Conservation (phyloP, 495 filamentous ascomycete genomes). For the Cladorrhinum samala region DNA sequence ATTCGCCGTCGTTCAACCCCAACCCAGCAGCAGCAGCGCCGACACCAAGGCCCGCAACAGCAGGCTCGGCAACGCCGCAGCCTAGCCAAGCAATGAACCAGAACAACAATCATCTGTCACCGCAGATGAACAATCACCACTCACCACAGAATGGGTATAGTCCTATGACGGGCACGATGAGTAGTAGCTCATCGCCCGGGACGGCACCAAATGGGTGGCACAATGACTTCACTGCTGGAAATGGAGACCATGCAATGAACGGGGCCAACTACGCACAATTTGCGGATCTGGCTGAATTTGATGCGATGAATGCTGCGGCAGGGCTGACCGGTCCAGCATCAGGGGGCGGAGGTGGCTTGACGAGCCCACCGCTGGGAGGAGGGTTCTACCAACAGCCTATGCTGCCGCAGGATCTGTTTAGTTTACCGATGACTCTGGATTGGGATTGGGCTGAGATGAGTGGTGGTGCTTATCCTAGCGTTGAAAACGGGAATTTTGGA, state of each 20-base stretch:
- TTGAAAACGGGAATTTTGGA: slow-evolving; percentile 46
- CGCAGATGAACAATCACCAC: slow-evolving; percentile 34
- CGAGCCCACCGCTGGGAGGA: slow-evolving; percentile 32
- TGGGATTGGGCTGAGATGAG: slow-evolving; percentile 98
- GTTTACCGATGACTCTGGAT: slow-evolving; percentile 91
- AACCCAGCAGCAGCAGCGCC: slow-evolving; percentile 25
- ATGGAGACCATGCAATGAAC: slow-evolving; percentile 12
- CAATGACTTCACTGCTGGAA: slow-evolving; percentile 18
- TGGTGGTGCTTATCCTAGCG: slow-evolving; percentile 44
- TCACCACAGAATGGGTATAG: slow-evolving; percentile 30
- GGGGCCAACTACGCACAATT: slow-evolving; percentile 39
- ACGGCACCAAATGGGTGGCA: slow-evolving; percentile 28
- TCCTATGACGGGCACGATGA: slow-evolving; percentile 32
- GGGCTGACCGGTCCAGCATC: slow-evolving; percentile 21
- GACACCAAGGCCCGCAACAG: slow-evolving; percentile 27
- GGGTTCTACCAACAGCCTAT: slow-evolving; percentile 68
- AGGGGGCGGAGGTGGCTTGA: no score
- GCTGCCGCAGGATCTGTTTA: slow-evolving; percentile 94
- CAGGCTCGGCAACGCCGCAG: slow-evolving; percentile 33
- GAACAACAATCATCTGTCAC: slow-evolving; percentile 32
- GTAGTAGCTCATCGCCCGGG: slow-evolving; percentile 27
- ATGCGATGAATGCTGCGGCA: slow-evolving; percentile 18
- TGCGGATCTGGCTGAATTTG: slow-evolving; percentile 44
- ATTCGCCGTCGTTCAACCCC: slow-evolving; percentile 28
- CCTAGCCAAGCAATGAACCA: slow-evolving; percentile 17